Conservation (phyloP, 2,329 filamentous ascomycete species). For the Eutypa lata region DNA sequence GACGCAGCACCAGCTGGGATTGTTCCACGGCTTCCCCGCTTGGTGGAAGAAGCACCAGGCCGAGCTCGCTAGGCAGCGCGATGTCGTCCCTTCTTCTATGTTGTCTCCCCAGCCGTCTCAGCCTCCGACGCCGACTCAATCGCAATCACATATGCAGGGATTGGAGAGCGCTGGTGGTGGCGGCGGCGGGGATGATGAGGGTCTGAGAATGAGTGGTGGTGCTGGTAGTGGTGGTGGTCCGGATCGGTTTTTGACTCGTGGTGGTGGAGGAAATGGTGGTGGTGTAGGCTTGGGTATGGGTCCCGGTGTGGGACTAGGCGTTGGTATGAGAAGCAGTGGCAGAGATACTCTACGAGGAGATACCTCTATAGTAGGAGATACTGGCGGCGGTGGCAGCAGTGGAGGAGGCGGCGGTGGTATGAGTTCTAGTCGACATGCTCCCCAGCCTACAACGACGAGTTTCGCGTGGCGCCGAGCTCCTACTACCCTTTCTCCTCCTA, state of each 20-base stretch:
- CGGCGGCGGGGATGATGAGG: neutral
- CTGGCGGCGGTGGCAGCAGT: slow-evolving; percentile 2
- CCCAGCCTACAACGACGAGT: neutral
- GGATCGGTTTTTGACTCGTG: neutral
- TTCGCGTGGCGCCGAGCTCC: neutral
- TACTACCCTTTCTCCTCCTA: neutral
- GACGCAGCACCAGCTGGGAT: slow-evolving; percentile 67
- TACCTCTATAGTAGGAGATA: neutral
- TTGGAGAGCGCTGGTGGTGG: neutral
- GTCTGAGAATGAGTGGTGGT: slow-evolving; percentile 2
- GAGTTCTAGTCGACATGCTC: neutral
- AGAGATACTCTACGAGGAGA: slow-evolving; percentile 1
- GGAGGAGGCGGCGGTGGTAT: slow-evolving; percentile 2
- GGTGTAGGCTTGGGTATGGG: too few relatives aligned
- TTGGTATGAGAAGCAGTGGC: neutral
- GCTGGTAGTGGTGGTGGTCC: slow-evolving; percentile 5
- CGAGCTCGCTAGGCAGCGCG: slow-evolving; percentile 37
- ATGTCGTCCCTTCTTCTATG: slow-evolving; percentile 12
- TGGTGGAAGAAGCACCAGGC: slow-evolving; percentile 58
- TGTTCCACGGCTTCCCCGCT: slow-evolving; percentile 60
- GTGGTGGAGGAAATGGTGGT: neutral
- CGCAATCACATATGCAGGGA: too few relatives aligned
- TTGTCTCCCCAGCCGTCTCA: too few relatives aligned
- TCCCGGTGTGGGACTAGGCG: neutral
- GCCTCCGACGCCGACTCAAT: slow-evolving; percentile 4